Conservation (phyloP, 441 rosid genomes). For the Rhodomyrtus psidioides region DNA sequence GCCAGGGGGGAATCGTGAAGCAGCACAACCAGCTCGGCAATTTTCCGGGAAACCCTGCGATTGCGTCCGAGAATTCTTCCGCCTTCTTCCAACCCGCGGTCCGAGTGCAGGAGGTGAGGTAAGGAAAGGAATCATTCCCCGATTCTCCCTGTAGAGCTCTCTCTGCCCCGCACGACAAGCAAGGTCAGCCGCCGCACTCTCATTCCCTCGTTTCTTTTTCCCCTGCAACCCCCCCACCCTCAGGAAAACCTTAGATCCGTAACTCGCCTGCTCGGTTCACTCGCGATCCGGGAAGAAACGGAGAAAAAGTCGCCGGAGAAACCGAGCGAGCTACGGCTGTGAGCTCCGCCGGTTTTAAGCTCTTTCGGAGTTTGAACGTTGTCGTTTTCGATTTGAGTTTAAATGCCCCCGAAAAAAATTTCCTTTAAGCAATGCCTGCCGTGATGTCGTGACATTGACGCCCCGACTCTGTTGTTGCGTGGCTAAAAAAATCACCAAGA, state of each 20-base stretch:
- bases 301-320: not conserved
- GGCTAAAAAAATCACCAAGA: too few relatives aligned
- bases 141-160: not conserved
- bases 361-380: not conserved
- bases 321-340: not conserved
- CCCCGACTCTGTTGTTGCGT: not conserved
- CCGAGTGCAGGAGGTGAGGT: not conserved
- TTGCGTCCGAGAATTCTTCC: not conserved
- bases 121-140: not conserved
- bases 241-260: not conserved
- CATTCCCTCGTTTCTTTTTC: not conserved
- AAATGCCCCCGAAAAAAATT: not conserved
- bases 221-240: too few relatives aligned
- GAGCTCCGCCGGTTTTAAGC: not conserved
- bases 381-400: not conserved
- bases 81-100: not conserved
- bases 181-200: not conserved
- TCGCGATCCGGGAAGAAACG: not conserved
- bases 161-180: not conserved
- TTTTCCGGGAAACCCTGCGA: not conserved
- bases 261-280: not conserved
- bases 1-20: not conserved
- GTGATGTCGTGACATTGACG: not conserved
- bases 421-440: not conserved
- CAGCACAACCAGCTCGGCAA: not conserved